Base-by-base conservation (phyloP, 2,329 filamentous ascomycete genomes). In the Dothideomycetes sp. region DNA sequence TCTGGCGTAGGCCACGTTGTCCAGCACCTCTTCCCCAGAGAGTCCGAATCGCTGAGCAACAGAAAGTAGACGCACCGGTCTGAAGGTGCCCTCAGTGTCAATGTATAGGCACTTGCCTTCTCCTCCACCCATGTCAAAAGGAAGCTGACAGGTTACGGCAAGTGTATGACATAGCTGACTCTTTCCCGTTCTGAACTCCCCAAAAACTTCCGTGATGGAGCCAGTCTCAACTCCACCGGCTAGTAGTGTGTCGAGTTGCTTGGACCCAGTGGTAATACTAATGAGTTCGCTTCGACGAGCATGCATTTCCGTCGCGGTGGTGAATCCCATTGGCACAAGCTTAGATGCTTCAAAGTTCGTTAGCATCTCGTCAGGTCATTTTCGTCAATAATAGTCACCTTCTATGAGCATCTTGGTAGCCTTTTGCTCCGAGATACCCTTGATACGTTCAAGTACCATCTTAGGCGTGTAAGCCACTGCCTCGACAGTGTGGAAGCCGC, bases 61-160 rank as follows among this genome's bases (percentile, higher is more conserved):
- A 7, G 88, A 83, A 3, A 98, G 72, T 12, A 94, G 69, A 39
- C 91, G 81, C 2, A 96, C 87, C 0, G 91, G 93, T 48, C 88
- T 53, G 58, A 98, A 98, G 1, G 91, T 98, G 45, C 91, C 93
- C 61, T 98, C 91, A 0, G 91, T 98, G 54, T 98, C 91, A 49
- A 98, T 98, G 56, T 98, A 98, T 36, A 98, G 72, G 55, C 93
- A 98, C 59, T 98, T 98, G 34, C 91, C 91, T 64, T 98, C 91
- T 19, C 93, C 91, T 41, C 91, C 91, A 38, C 91, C 93, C 89
- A 96, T 96, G 57, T 98, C 91, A 58, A 98, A 96, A 1, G 91
- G 91, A 32, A 98, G 63, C 61, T 98, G 91, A 58, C 93, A 98
- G 34, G 91, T 98, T 19, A 98, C 91, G 1, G 93, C 91, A n/a